Percentiles rank a stretch among this genome's conserved stretches.
Evolutionary conservation across 2,329 filamentous ascomycete species (phyloP).

Genomic region (Chaetomiaceae sp.): DNA sequence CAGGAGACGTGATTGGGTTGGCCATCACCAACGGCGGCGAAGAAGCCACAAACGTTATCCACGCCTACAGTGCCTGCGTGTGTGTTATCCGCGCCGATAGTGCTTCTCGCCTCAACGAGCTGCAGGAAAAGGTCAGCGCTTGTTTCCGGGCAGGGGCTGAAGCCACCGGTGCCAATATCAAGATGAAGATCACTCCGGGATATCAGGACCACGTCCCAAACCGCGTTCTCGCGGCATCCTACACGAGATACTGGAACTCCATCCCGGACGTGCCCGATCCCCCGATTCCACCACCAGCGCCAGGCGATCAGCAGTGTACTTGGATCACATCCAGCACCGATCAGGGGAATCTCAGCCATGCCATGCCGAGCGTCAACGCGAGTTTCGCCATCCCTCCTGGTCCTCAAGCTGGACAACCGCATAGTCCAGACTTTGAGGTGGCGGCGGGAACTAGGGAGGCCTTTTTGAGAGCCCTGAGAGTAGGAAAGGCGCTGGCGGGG

Average conservation of each 20-base stretch:
- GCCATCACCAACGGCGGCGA: conserved; percentile 8
- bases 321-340: conserved; percentile 3
- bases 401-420: neutral
- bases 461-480: conserved; percentile 1
- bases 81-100: neutral
- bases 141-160: conserved; percentile 5
- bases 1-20: conserved; percentile 2
- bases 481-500: conserved; percentile 8
- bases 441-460: conserved; percentile 2
- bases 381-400: conserved; percentile 10
- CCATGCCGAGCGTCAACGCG: conserved; percentile 6
- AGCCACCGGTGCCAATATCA: neutral
- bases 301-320: neutral
- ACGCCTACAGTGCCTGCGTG: conserved; percentile 1
- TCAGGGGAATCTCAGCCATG: conserved; percentile 6
- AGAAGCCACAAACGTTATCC: conserved; percentile 1
- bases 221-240: conserved; percentile 3
- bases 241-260: neutral
- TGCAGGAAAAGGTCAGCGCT: neutral
- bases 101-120: neutral
- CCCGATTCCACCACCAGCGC: neutral
- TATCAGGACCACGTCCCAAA: conserved; percentile 11
- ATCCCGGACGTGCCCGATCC: neutral
- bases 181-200: neutral
- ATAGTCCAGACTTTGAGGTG: conserved; percentile 6